Evolutionary conservation across 2,329 filamentous ascomycete species (phyloP).

Genomic region (Pseudogymnoascus destructans): DNA sequence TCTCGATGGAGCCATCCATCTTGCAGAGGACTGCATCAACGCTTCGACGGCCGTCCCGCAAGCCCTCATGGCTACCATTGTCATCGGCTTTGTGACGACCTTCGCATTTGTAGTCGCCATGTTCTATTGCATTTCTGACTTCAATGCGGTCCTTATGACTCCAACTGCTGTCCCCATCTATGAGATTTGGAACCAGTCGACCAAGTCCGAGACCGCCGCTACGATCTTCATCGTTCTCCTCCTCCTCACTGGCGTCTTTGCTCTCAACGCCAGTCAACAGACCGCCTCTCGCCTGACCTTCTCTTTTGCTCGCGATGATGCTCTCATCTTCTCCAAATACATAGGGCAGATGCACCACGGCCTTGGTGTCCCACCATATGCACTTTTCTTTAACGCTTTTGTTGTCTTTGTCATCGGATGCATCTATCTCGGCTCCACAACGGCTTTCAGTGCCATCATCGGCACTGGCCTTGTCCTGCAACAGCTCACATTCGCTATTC

Average conservation of each 20-base stretch:
- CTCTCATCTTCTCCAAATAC: constrained; percentile 45
- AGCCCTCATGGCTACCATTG: constrained; percentile 23
- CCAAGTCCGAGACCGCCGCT: not conserved
- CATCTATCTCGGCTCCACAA: constrained; percentile 54
- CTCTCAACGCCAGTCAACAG: not conserved
- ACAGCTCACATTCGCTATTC: constrained; percentile 57
- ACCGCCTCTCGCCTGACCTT: not conserved
- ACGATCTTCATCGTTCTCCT: not conserved
- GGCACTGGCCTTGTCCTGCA: constrained; percentile 59
- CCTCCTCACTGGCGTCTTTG: not conserved
- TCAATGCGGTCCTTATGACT: constrained; percentile 25
- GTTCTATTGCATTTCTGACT: constrained; percentile 33
- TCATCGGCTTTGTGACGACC: constrained; percentile 31
- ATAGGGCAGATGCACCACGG: constrained; percentile 48
- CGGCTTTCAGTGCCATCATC: constrained; percentile 59
- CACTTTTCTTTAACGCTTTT: constrained; percentile 45
- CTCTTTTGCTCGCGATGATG: constrained; percentile 49
- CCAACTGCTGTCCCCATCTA: constrained; percentile 26
- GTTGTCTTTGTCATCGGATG: constrained; percentile 55
- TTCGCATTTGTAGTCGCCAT: constrained; percentile 30
- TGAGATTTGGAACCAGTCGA: constrained; percentile 1
- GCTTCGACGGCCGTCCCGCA: constrained; percentile 5
- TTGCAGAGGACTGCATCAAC: constrained; percentile 29
- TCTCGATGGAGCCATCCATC: constrained; percentile 33
- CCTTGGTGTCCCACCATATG: constrained; percentile 53